Conservation (phyloP, 805 yeast genomes). For the Yarrowia deformans region DNA sequence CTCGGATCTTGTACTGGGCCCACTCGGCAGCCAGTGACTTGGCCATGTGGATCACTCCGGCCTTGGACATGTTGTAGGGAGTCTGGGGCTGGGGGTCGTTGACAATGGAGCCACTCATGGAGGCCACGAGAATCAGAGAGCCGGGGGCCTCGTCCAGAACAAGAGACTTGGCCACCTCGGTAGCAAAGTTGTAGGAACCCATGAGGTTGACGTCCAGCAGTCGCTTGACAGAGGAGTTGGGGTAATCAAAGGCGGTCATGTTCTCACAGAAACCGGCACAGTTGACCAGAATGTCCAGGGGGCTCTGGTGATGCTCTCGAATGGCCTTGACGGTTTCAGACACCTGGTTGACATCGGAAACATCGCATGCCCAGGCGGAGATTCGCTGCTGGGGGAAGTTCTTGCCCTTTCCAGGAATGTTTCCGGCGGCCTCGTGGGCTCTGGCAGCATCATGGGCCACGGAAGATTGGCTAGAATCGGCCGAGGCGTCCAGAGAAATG, state of each 20-base stretch:
- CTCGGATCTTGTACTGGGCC: constrained; percentile 79
- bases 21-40: constrained; percentile 81
- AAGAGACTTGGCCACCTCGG: constrained; percentile 72
- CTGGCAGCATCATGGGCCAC: constrained; percentile 30
- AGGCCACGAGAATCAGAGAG: constrained; percentile 80
- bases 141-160: constrained; percentile 59
- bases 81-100: constrained; percentile 85
- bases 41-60: constrained; percentile 83
- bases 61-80: constrained; percentile 85
- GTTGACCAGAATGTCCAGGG: constrained; percentile 72
- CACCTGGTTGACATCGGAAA: constrained; percentile 68
- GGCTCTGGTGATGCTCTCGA: constrained; percentile 63
- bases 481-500: constrained; percentile 22
- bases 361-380: constrained; percentile 75
- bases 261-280: constrained; percentile 89
- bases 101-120: constrained; percentile 86
- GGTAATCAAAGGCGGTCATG: constrained; percentile 78
- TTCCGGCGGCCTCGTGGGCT: constrained; percentile 26
- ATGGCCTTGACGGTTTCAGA: constrained; percentile 62
- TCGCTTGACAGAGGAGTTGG: constrained; percentile 70
- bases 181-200: constrained; percentile 79
- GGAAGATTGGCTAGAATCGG: constrained; percentile 3
- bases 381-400: constrained; percentile 44
- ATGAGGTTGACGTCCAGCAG: constrained; percentile 73
- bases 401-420: constrained; percentile 28